Conservation (phyloP, 1,284 basidiomycete species). For the Fomitopsis betulina region DNA sequence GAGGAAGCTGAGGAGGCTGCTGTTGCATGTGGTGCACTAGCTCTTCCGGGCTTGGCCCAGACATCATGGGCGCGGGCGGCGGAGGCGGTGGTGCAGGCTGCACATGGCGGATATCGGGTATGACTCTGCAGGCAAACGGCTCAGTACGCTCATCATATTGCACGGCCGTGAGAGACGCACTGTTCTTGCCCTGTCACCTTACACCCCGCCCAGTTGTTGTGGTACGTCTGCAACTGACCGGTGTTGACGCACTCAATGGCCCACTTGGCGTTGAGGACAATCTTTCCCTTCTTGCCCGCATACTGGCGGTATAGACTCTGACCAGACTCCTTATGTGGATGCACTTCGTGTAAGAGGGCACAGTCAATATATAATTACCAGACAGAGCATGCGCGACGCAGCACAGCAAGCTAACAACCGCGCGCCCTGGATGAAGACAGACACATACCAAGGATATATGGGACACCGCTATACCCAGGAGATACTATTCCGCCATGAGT, state of each 20-base stretch:
- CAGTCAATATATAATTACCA: background rate
- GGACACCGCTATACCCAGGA: constrained; percentile 67
- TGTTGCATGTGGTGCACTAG: constrained; percentile 13
- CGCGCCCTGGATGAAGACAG: constrained; percentile 4
- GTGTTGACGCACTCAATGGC: constrained; percentile 67
- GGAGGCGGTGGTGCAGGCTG: constrained; percentile 12
- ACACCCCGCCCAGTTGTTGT: constrained; percentile 71
- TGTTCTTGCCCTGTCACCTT: constrained; percentile 72
- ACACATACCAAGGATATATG: constrained; percentile 68
- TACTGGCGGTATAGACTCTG: constrained; percentile 76
- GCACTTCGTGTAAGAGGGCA: constrained; percentile 39
- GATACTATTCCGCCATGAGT: constrained; percentile 70
- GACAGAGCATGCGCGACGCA: background rate
- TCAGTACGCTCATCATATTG: constrained; percentile 59
- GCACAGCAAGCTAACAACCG: constrained; percentile 2
- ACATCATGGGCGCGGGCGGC: constrained; percentile 12
- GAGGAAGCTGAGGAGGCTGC: constrained; percentile 1
- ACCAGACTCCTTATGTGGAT: constrained; percentile 72
- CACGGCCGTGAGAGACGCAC: constrained; percentile 54
- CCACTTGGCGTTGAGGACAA: constrained; percentile 69
- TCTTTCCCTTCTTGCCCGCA: constrained; percentile 69
- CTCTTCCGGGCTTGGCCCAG: constrained; percentile 1
- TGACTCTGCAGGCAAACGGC: constrained; percentile 9
- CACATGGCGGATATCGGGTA: constrained; percentile 9
- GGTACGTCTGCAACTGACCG: constrained; percentile 64